Conservation (phyloP, 257 asterid species). For the Nicotiana tabacum region DNA sequence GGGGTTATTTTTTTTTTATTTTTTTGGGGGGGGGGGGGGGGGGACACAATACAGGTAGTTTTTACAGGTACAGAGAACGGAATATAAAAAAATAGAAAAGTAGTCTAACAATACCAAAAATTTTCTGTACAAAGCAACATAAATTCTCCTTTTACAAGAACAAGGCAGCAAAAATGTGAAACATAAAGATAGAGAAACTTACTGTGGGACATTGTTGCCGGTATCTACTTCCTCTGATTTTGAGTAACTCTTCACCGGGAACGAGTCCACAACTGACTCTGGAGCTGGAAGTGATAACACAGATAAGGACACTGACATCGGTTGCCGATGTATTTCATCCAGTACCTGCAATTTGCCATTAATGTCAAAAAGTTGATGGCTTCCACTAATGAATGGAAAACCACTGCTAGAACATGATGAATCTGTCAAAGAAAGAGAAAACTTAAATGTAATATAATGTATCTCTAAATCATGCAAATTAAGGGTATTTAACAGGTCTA, state of each 20-base stretch:
- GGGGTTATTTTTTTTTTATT: too few relatives aligned
- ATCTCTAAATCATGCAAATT: background rate
- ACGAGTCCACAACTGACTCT: conserved; percentile 80
- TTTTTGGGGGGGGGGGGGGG: too few relatives aligned
- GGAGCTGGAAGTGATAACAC: conserved; percentile 81
- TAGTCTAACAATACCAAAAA: background rate
- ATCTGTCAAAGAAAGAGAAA: background rate
- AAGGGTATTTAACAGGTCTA: background rate
- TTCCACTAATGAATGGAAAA: background rate
- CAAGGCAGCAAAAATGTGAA: background rate
- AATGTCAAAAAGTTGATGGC: background rate
- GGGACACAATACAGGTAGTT: background rate
- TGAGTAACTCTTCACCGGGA: conserved; percentile 61
- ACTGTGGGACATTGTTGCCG: conserved; percentile 55
- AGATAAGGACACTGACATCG: conserved; percentile 67
- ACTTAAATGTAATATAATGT: background rate
- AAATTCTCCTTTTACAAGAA: background rate
- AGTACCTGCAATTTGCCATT: conserved; percentile 49
- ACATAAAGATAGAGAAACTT: conserved; percentile 27
- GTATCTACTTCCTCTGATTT: conserved; percentile 38
- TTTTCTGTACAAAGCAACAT: background rate
- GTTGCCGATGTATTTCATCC: conserved; percentile 92
- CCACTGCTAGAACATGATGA: background rate
- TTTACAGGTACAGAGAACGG: background rate
- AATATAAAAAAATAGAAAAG: background rate